Percentiles rank a stretch among this genome's conserved stretches.
Evolutionary conservation across 2,329 filamentous ascomycete species (phyloP).

Genomic region (Hawksworthiomyces lignivorus): DNA sequence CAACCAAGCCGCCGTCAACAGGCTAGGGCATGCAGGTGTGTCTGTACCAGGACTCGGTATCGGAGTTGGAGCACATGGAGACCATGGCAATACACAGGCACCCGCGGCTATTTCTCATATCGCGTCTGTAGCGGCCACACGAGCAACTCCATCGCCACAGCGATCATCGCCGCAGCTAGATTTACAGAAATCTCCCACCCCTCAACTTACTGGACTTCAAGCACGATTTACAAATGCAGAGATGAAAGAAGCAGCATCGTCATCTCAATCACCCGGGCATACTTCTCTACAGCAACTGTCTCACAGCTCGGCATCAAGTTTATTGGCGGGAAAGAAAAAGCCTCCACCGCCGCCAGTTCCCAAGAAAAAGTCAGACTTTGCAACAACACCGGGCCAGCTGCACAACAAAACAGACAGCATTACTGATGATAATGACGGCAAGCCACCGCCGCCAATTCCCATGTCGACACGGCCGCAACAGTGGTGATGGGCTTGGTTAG

Average conservation of each 20-base stretch:
- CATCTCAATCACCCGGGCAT: background rate
- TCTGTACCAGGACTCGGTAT: slow-evolving; percentile 75
- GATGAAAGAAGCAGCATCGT: slow-evolving; percentile 44
- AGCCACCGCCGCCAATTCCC: slow-evolving; percentile 44
- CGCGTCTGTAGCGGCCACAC: slow-evolving; percentile 2
- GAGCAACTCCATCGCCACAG: background rate
- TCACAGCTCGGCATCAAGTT: slow-evolving; percentile 10
- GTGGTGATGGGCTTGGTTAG: no score
- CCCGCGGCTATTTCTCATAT: slow-evolving; percentile 8
- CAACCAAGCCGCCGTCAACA: slow-evolving; percentile 51
- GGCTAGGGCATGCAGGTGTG: slow-evolving; percentile 66
- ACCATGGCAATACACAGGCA: background rate
- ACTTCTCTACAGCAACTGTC: slow-evolving; percentile 2
- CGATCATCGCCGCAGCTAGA: slow-evolving; percentile 1
- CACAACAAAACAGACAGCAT: background rate
- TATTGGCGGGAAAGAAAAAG: slow-evolving; percentile 42
- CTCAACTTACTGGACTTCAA: slow-evolving; percentile 59
- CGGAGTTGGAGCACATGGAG: slow-evolving; percentile 29
- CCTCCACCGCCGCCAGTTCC: slow-evolving; percentile 41
- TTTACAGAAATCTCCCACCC: slow-evolving; percentile 6
- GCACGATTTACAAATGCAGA: slow-evolving; percentile 54
- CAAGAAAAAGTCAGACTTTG: slow-evolving; percentile 46
- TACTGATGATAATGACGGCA: slow-evolving; percentile 18
- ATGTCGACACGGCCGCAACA: slow-evolving; percentile 39
- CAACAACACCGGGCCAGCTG: slow-evolving; percentile 14